Evolutionary conservation across 306 rosid genomes (phyloP).

Genomic region (Medicago truncatula): DNA sequence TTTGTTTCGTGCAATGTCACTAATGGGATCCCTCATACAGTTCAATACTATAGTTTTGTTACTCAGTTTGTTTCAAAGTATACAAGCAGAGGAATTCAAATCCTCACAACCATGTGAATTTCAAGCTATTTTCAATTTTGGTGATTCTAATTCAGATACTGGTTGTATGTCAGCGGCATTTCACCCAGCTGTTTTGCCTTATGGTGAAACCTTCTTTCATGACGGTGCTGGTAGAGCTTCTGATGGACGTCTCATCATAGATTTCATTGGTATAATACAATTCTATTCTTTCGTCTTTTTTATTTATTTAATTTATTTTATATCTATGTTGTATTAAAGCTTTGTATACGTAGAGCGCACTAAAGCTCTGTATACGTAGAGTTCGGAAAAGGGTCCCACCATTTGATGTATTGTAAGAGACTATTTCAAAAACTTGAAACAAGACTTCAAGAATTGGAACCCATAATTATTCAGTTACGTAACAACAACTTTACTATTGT

Average conservation of each 20-base stretch:
- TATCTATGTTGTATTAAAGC: too few species aligned
- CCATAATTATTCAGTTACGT: too few species aligned
- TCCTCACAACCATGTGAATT: constrained; percentile 47
- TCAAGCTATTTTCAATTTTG: constrained; percentile 72
- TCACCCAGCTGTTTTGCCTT: constrained; percentile 54
- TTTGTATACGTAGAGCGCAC: too few species aligned
- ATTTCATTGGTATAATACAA: constrained; percentile 60
- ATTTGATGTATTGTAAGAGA: too few species aligned
- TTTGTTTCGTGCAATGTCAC: constrained; percentile 14
- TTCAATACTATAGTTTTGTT: constrained; percentile 16
- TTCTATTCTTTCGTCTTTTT: too few species aligned
- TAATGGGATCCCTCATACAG: constrained; percentile 41
- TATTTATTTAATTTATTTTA: neutral
- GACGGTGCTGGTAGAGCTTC: constrained; percentile 61
- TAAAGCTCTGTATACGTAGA: too few species aligned
- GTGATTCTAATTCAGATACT: constrained; percentile 82
- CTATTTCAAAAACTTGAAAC: too few species aligned
- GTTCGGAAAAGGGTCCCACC: too few species aligned
- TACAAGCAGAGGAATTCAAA: constrained; percentile 37
- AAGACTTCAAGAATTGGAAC: too few species aligned
- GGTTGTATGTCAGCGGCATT: constrained; percentile 73
- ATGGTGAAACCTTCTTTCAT: constrained; percentile 70
- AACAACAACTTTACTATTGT: too few species aligned
- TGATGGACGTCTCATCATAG: constrained; percentile 77
- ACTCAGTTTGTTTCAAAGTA: constrained; percentile 32